These are phyloP conservation scores for Aspergillus pseudoviridinutans DNA, from an alignment of 2,329 filamentous ascomycete species.

Conservation along the genomic window DNA sequence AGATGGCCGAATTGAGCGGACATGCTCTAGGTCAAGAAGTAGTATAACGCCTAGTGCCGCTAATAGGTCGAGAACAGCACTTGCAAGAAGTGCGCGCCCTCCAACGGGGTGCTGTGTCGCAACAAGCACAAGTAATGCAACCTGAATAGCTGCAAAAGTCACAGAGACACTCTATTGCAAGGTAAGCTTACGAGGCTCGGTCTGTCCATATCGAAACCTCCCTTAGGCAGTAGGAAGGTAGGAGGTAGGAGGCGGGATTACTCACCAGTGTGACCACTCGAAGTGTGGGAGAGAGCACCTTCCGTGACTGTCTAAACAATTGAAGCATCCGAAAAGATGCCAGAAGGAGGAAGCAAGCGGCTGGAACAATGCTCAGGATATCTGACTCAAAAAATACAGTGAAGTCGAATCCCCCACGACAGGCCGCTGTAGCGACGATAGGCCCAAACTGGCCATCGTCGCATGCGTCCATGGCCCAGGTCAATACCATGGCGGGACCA, in stretches of 20 bases:
- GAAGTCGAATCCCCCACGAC: conserved; percentile 18
- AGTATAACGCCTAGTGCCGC: conserved; percentile 16
- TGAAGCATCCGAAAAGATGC: conserved; percentile 11
- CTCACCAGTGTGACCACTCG: conserved; percentile 6
- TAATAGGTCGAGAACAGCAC: conserved; percentile 13
- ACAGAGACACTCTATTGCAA: too few relatives aligned
- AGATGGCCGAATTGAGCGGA: conserved; percentile 26
- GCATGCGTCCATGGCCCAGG: not conserved
- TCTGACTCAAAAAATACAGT: conserved; percentile 12
- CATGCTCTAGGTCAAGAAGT: conserved; percentile 20
- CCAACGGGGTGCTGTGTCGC: not conserved
- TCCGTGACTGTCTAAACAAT: conserved; percentile 7
- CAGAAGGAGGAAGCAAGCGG: conserved; percentile 6
- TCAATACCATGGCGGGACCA: too few relatives aligned
- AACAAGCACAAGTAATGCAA: too few relatives aligned
- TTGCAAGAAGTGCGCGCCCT: conserved; percentile 1
- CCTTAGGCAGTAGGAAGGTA: too few relatives aligned
- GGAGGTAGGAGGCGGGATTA: too few relatives aligned
- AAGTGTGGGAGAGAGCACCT: conserved; percentile 9
- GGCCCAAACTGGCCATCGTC: not conserved
- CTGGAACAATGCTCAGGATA: conserved; percentile 11
- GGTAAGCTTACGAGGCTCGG: too few relatives aligned
- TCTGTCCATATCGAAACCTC: too few relatives aligned
- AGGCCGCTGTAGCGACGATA: conserved; percentile 2
- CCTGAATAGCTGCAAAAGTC: not conserved